Evolutionary conservation across 768 basidiomycete genomes (phyloP).

Genomic region (Pholiota molesta): DNA sequence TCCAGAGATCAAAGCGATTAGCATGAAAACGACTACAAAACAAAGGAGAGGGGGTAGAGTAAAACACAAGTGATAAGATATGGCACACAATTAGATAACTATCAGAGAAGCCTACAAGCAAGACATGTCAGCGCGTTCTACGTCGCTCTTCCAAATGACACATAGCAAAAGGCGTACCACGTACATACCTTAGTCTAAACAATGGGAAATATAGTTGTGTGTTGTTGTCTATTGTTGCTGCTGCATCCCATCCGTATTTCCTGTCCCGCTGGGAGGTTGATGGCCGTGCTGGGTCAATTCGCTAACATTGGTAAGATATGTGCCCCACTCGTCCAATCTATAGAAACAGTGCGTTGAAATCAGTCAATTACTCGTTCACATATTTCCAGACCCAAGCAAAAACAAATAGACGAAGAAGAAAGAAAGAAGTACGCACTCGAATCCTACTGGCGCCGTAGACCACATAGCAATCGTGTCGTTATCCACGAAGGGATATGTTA

Average conservation of each 20-base stretch:
- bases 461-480: conserved; percentile 66
- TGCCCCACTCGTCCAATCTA: conserved; percentile 50
- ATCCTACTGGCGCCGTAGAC: conserved; percentile 66
- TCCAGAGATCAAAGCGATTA: conserved; percentile 3
- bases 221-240: conserved; percentile 9
- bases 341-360: conserved; percentile 8
- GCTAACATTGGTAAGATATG: conserved; percentile 44
- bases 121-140: neutral
- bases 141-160: no score
- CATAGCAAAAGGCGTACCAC: no score
- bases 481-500: conserved; percentile 34
- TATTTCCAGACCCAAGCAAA: neutral
- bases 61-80: neutral
- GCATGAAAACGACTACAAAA: conserved; percentile 5
- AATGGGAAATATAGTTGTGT: neutral
- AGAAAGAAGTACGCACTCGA: conserved; percentile 51
- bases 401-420: neutral
- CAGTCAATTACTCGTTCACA: neutral
- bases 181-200: neutral
- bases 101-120: neutral
- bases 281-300: conserved; percentile 31
- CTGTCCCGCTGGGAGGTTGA: neutral
- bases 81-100: neutral
- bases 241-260: conserved; percentile 8
- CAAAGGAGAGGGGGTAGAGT: neutral